Evolutionary conservation across 805 yeast genomes (phyloP), one percentile per base, ranked within the genome.

Genomic region (Maudiozyma bulderi): DNA sequence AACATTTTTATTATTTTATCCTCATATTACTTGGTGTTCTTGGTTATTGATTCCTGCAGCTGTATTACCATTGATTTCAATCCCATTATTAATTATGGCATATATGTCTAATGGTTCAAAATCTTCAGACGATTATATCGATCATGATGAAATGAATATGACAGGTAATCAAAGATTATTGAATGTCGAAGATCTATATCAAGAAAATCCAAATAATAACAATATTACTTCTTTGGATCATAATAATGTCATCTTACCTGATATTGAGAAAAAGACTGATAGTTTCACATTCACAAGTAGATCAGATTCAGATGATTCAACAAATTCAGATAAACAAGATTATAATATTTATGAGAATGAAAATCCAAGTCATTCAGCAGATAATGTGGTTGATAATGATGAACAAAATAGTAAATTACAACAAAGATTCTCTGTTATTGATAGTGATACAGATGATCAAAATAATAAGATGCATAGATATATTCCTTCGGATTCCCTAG

Each of bases 11-110:
- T 67, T 79, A 13, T 85, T 82, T 61, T 75, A 72, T 56, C 93
- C 93, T 8, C 70, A 81, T 52, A 72, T 82, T 14, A 66, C 73
- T 6, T 85, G 90, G 90, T 73, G 81, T n/a, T 73, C 82, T 8
- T 85, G 91, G 90, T 61, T 82, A 34, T 70, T 82, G 57, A 73
- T 84, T 31, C 88, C 84, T 1, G 75, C 86, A 4, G 83, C 86
- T 10, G 82, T 73, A 0, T 65, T 81, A 47, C 73, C 74, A 48
- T 66, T 85, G 50, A 47, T 80, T 2, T 65, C 80, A 1, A 51
- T 82, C 2, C 76, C 84, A 6, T 62, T 79, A 40, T 67, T 76
- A 32, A 71, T 76, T 45, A 54, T 77, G 30, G 72, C 76, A 26
- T 60, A 63, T 48, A 52, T 64, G 14, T 46, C 53, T 3, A 44